phyloP scores from a whole-genome alignment of 208 protist species.

The Leishmania amazonensis region DNA sequence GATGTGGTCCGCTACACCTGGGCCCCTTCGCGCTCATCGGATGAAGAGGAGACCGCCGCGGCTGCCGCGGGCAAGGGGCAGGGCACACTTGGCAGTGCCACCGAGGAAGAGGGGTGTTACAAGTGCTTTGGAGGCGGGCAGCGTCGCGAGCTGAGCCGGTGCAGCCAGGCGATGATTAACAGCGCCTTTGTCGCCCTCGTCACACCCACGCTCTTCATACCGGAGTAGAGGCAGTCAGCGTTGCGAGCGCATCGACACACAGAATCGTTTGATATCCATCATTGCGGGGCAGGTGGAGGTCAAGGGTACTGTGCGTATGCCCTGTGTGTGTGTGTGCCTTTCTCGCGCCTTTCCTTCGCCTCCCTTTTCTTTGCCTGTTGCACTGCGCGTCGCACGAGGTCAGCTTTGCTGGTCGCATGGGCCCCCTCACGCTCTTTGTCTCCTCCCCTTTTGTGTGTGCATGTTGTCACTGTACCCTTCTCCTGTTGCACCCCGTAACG shows the following conservation, averaged over 20 bases:
- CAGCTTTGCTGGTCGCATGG: background rate
- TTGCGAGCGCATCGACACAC: background rate
- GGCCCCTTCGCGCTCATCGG: slow-evolving; percentile 8
- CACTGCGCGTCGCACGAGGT: background rate
- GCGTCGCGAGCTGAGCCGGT: slow-evolving; percentile 47
- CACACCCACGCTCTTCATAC: slow-evolving; percentile 55
- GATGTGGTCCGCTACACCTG: slow-evolving; percentile 71
- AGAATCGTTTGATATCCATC: background rate
- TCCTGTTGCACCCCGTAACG: too few species aligned
- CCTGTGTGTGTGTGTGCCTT: background rate
- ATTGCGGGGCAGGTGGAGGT: background rate
- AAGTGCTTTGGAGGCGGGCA: slow-evolving; percentile 38
- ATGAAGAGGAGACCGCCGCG: background rate
- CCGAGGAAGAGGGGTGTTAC: slow-evolving; percentile 9
- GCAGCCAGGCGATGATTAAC: slow-evolving; percentile 65
- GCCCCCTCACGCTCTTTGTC: background rate
- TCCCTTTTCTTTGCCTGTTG: background rate
- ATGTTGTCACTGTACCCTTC: too few species aligned
- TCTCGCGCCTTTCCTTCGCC: background rate
- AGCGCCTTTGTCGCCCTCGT: slow-evolving; percentile 73
- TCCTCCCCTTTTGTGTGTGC: background rate
- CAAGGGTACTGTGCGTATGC: background rate
- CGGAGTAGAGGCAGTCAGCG: background rate
- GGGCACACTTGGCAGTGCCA: background rate
- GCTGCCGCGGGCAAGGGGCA: background rate